Base-by-base conservation (phyloP, 441 rosid species). In the Aleurites moluccanus region DNA sequence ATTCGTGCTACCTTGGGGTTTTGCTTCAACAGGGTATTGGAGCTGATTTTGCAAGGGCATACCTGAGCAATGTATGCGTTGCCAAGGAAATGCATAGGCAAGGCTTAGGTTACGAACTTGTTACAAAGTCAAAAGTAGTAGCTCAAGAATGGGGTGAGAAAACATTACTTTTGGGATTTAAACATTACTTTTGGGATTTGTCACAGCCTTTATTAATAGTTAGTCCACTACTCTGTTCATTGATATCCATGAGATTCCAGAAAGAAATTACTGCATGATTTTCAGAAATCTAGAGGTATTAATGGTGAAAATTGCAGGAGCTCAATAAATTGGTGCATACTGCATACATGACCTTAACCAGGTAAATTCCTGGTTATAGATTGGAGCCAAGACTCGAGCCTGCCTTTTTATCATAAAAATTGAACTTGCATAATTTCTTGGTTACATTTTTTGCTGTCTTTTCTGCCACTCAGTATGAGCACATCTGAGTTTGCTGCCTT, bases 21-120 rank as follows among this genome's bases (percentile, higher is more conserved):
- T 59, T 75, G 28, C 64, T 74, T 49, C 20, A 35, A 72, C 79
- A 92, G 97, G 97, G 92, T 9, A 76, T 83, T 71, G 91, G 83
- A 79, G 90, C 85, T 73, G 92, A 90, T 74, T 86, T 86, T 74
- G 88, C 88, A 3, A 91, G 98, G 79, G 98, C 93, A 67, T 94
- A 94, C 84, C 70, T 94, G 77, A 91, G 94, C 85, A 94, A 94
- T 73, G 97, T 94, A 6, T 94, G 97, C 78, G 94, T 92, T 64
- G 98, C 97, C 6, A 85, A 86, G 83, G 97, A 94, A 73, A 87
- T 94, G 61, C 97, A 88, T 2, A 83, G 97, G 56, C 90, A 90
- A 73, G 97, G 97, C 45, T 78, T 92, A 71, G 98, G 88, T 70
- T 81, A 86, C 77, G 85, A 87, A n/a, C 86, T 91, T 67, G 74